Conservation (phyloP, 176 grass and related monocot genomes). For the Aegilops umbellulata region DNA sequence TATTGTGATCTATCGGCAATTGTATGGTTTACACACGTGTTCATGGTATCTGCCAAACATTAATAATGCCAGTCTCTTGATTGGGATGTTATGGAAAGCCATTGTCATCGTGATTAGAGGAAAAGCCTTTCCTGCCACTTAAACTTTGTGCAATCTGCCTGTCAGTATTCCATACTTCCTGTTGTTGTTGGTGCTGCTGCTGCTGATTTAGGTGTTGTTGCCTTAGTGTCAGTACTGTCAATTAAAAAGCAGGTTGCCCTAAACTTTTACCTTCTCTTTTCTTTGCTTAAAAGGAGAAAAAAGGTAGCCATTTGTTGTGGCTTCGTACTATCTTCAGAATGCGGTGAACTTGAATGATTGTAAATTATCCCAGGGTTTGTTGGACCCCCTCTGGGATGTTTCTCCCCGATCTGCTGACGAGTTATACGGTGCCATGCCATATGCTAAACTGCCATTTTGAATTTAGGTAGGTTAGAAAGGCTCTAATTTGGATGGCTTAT, state of each 20-base stretch:
- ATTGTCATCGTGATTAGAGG: background rate
- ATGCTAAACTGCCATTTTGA: background rate
- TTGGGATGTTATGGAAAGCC: background rate
- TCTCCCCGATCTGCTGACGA: background rate
- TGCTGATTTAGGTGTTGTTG: background rate
- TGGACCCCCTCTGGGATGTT: background rate
- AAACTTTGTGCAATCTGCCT: background rate
- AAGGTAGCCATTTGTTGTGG: background rate
- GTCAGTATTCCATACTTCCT: background rate
- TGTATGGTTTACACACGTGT: background rate
- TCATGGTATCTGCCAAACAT: background rate
- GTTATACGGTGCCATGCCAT: background rate
- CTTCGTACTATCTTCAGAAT: background rate
- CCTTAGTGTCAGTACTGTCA: background rate
- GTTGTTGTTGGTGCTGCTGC: background rate
- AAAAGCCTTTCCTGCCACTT: background rate
- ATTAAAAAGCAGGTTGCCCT: background rate
- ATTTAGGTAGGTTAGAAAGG: background rate
- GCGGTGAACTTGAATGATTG: background rate
- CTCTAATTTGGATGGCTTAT: background rate
- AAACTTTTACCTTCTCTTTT: background rate
- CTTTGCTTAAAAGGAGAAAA: background rate
- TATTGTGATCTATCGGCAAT: background rate
- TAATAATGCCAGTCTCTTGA: background rate
- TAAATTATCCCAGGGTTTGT: background rate